Conservation (phyloP, 1,284 basidiomycete genomes). For the Rhodotorula sp. region DNA sequence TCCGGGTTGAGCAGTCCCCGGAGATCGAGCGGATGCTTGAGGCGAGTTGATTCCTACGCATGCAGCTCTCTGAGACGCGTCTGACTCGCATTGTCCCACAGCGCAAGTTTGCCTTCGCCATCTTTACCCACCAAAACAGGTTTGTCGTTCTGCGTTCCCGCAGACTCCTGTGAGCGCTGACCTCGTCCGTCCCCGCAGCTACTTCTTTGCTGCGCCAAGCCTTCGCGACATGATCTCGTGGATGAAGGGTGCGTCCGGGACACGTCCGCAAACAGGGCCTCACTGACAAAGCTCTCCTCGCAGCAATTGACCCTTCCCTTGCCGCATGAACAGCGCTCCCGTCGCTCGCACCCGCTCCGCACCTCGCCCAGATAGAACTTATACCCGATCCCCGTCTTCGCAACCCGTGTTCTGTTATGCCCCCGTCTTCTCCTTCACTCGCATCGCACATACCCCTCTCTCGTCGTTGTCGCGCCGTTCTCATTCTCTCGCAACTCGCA, state of each 20-base stretch:
- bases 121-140: constrained; percentile 43
- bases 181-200: constrained; percentile 9
- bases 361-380: too few species aligned
- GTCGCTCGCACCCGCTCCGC: too few species aligned
- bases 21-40: constrained; percentile 82
- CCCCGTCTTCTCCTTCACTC: too few species aligned
- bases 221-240: constrained; percentile 38
- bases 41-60: constrained; percentile 66
- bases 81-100: constrained; percentile 3
- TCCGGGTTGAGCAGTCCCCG: constrained; percentile 80
- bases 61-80: too few species aligned
- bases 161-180: too few species aligned
- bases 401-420: too few species aligned
- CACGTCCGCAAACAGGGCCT: accelerated
- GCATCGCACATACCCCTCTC: too few species aligned
- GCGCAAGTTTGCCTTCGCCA: constrained; percentile 43
- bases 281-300: neutral
- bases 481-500: too few species aligned
- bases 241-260: constrained; percentile 25
- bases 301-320: constrained; percentile 31
- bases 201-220: constrained; percentile 34
- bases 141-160: neutral
- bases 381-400: too few species aligned
- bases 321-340: neutral
- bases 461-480: too few species aligned